Conservation (phyloP, 495 filamentous ascomycete species). For the Thermothielavioides terrestris region DNA sequence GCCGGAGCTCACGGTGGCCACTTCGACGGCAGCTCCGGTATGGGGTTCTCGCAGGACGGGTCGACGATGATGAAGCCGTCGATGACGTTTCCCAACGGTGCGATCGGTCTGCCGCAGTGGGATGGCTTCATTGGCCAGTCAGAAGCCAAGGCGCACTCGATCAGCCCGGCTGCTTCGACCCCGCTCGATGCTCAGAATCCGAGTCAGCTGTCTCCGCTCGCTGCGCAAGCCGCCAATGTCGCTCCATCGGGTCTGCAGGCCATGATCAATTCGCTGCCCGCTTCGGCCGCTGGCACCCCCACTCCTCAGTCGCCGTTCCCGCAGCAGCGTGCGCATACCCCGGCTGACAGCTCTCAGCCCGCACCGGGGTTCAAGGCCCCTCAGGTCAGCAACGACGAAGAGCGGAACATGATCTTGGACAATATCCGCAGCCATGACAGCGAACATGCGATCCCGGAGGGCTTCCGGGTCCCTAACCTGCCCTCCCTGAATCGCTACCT, state of each 20-base stretch:
- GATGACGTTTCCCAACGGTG: slow-evolving; percentile 60
- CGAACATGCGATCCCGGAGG: slow-evolving; percentile 75
- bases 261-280: slow-evolving; percentile 59
- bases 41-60: slow-evolving; percentile 63
- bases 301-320: slow-evolving; percentile 62
- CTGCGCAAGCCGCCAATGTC: slow-evolving; percentile 56
- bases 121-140: slow-evolving; percentile 67
- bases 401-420: slow-evolving; percentile 72
- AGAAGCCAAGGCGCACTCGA: slow-evolving; percentile 62
- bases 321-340: slow-evolving; percentile 54
- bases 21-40: slow-evolving; percentile 62
- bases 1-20: slow-evolving; percentile 50
- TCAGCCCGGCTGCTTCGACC: slow-evolving; percentile 52
- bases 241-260: slow-evolving; percentile 55
- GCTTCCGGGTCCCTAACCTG: slow-evolving; percentile 76
- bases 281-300: slow-evolving; percentile 67
- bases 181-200: slow-evolving; percentile 60
- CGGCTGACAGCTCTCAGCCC: slow-evolving; percentile 45
- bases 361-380: slow-evolving; percentile 58
- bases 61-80: slow-evolving; percentile 60
- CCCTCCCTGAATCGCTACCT: slow-evolving; percentile 78
- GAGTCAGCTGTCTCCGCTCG: slow-evolving; percentile 55
- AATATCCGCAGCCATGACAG: slow-evolving; percentile 72
- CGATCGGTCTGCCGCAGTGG: slow-evolving; percentile 80
- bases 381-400: slow-evolving; percentile 64